Conservation (phyloP, 371 early-diverging fungal genomes). For the Mortierella polycephala region DNA sequence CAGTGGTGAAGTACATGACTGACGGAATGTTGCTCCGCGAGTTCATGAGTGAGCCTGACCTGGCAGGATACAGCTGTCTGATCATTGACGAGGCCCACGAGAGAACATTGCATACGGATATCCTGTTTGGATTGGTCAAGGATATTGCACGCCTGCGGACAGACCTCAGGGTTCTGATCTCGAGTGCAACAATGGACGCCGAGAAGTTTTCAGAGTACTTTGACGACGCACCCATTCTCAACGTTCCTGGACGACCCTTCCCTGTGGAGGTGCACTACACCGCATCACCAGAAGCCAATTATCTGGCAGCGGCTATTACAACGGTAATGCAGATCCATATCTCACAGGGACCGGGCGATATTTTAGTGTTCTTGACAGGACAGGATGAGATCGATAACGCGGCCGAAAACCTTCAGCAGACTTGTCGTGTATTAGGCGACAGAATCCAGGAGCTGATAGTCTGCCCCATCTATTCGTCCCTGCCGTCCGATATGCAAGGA, state of each 20-base stretch:
- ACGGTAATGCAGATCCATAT: conserved; percentile 97
- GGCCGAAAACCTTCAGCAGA: conserved; percentile 83
- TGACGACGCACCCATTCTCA: conserved; percentile 95
- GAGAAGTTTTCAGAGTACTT: conserved; percentile 96
- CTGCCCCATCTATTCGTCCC: conserved; percentile 95
- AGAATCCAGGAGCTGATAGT: conserved; percentile 92
- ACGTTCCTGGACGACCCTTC: conserved; percentile 91
- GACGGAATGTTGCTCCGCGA: conserved; percentile 99
- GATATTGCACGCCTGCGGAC: conserved; percentile 94
- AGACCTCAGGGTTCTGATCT: conserved; percentile 95
- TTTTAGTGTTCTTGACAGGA: conserved; percentile 98
- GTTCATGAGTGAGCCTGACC: conserved; percentile 97
- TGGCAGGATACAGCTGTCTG: conserved; percentile 89
- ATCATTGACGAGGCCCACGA: conserved; percentile 99
- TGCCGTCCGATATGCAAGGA: conserved; percentile 93
- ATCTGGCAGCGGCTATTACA: conserved; percentile 93
- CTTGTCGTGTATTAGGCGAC: conserved; percentile 86
- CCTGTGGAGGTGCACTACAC: conserved; percentile 97
- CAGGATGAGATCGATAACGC: conserved; percentile 99
- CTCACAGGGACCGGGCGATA: conserved; percentile 91
- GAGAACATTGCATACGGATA: conserved; percentile 97
- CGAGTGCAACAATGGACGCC: conserved; percentile 99
- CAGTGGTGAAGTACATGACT: conserved; percentile 98
- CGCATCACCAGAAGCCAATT: conserved; percentile 97
- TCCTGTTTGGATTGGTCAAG: conserved; percentile 97